Base-by-base conservation (phyloP, 1,139 yeast genomes). In the Saccharomyces hybrid region DNA sequence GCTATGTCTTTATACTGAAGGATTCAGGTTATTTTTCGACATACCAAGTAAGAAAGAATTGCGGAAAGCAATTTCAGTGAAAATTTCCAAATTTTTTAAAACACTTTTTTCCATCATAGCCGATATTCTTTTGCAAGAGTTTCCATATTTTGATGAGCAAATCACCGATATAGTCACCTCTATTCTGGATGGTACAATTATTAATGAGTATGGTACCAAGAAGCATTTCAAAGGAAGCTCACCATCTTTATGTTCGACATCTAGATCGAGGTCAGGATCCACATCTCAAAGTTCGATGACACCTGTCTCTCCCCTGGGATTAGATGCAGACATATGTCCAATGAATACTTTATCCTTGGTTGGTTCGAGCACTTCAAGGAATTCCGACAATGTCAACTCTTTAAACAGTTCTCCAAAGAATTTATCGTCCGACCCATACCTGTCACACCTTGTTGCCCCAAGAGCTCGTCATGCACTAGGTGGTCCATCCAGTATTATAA, bases 1-100 rank as follows among this genome's bases (percentile, higher is more conserved):
- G 47, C 48, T 65, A 23, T 56, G 61, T 47, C 56, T 67, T 26
- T 61, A 65, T 49, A 63, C 68, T 2, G 70, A 66, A 53, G 68
- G 69, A 20, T 62, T 65, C 34, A 59, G 64, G 50, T 52, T 66
- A 2, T 67, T 63, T 31, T 66, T 65, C 50, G 59, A 61, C 44
- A 53, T 65, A 27, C 67, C 66, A 1, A 58, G 59, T 38, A 56
- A 61, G 11, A 55, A 56, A 20, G 54, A 52, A n/a, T 46, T 61
- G 8, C 59, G 57, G 16, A 56, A 61, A 34, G 56, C 55, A 11
- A 55, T 63, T 3, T 62, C 68, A 7, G 47, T 49, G 9, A 56
- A 57, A 44, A 61, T 64, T 2, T 61, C 65, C 0, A 57, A 56
- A 25, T 63, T 65, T 51, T 59, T 67, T 20, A 66, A 61, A 51